Conservation (phyloP, 768 basidiomycete species). For the Megacollybia marginata region DNA sequence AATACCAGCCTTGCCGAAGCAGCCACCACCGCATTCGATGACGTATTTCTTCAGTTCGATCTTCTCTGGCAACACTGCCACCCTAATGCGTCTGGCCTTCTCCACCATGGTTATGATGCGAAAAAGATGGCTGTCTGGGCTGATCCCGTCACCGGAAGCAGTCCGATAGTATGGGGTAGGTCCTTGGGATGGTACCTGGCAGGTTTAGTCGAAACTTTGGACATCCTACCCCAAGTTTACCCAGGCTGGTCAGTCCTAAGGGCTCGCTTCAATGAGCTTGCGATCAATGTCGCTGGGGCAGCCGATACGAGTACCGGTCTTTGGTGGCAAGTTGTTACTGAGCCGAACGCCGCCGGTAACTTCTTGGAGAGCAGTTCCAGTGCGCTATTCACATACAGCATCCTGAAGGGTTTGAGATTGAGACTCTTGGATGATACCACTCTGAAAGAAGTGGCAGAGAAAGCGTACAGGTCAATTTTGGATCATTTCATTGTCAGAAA, state of each 20-base stretch:
- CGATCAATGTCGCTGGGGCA: conserved; percentile 27
- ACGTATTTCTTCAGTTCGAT: conserved; percentile 14
- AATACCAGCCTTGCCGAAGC: conserved; percentile 8
- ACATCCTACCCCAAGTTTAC: conserved; percentile 25
- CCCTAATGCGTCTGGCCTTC: conserved; percentile 17
- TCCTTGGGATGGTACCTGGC: conserved; percentile 38
- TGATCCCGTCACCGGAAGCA: conserved; percentile 35
- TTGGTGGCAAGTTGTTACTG: conserved; percentile 46
- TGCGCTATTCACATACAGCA: conserved; percentile 39
- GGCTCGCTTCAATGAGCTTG: conserved; percentile 24
- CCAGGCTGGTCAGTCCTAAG: conserved; percentile 23
- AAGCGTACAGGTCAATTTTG: conserved; percentile 34
- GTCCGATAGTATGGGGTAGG: conserved; percentile 42
- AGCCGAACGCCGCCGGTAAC: conserved; percentile 35
- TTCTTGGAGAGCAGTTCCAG: conserved; percentile 43
- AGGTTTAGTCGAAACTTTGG: conserved; percentile 40
- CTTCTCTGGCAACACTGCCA: conserved; percentile 14
- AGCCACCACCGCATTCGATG: conserved; percentile 10
- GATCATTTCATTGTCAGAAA: conserved; percentile 33
- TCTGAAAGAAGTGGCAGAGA: conserved; percentile 29
- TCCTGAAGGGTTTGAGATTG: conserved; percentile 36
- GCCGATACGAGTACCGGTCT: conserved; percentile 31
- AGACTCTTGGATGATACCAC: conserved; percentile 31
- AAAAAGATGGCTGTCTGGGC: conserved; percentile 37
- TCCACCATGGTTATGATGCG: conserved; percentile 45